These are phyloP conservation scores for Carpinus fangiana DNA, from an alignment of 306 rosid species.

Conservation along the genomic window DNA sequence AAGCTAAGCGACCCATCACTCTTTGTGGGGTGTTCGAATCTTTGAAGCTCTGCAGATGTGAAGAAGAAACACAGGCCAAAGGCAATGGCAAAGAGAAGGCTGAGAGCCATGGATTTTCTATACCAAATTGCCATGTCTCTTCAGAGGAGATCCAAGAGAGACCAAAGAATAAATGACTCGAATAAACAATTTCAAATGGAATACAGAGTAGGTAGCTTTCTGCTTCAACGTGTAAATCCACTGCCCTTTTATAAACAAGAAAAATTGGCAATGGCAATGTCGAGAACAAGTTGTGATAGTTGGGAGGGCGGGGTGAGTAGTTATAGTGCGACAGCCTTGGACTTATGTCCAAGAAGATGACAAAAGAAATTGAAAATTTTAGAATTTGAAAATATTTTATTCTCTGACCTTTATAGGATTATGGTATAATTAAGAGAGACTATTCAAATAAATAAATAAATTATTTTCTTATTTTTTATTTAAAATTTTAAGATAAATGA, in stretches of 20 bases:
- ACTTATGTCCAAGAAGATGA: not conserved
- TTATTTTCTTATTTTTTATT: no score
- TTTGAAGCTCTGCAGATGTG: conserved; percentile 45
- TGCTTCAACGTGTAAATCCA: not conserved
- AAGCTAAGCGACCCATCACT: conserved; percentile 47
- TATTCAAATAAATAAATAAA: no score
- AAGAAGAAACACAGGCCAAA: conserved; percentile 26
- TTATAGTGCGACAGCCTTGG: not conserved
- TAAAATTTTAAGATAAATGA: no score
- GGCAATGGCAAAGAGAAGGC: conserved; percentile 23
- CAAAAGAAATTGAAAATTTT: not conserved
- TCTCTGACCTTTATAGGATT: no score
- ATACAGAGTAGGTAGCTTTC: not conserved
- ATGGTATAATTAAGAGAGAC: no score
- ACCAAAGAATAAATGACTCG: not conserved
- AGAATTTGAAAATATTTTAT: no score
- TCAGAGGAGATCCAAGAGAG: not conserved
- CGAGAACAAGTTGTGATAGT: not conserved
- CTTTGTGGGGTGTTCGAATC: conserved; percentile 36
- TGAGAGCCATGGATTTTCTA: conserved; percentile 6
- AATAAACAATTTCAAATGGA: not conserved
- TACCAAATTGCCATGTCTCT: conserved; percentile 21
- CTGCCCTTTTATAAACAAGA: not conserved
- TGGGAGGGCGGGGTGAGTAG: not conserved
- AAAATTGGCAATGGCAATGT: not conserved